A percentile compares a stretch with the other conserved stretches of the same genome.
phyloP scores from a whole-genome alignment of 169 alveolate species.

The Cryptosporidium sp. region DNA sequence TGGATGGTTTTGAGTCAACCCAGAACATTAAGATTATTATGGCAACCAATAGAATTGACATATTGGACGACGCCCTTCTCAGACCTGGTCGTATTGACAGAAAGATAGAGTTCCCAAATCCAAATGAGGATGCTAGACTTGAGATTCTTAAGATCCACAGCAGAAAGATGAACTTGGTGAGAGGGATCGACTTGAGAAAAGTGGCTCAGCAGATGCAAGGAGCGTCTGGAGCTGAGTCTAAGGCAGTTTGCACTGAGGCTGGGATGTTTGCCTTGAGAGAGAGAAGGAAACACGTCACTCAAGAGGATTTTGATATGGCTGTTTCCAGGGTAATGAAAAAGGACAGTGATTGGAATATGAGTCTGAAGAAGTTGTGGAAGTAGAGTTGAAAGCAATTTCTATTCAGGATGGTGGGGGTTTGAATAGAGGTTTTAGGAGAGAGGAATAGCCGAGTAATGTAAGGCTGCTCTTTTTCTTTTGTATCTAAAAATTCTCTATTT shows the following conservation, averaged over 20 bases:
- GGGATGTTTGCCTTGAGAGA: slow-evolving; percentile 99
- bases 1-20: slow-evolving; percentile 90
- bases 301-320: slow-evolving; percentile 97
- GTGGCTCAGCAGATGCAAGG: slow-evolving; percentile 96
- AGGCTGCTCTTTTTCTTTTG: not conserved
- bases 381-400: slow-evolving; percentile 52
- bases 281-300: slow-evolving; percentile 98
- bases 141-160: slow-evolving; percentile 97
- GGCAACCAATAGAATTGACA: slow-evolving; percentile 91
- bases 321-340: slow-evolving; percentile 96
- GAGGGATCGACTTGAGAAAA: slow-evolving; percentile 95
- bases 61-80: slow-evolving; percentile 88
- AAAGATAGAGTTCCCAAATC: slow-evolving; percentile 93
- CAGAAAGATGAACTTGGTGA: slow-evolving; percentile 95
- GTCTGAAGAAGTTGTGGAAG: slow-evolving; percentile 91
- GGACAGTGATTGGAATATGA: slow-evolving; percentile 91
- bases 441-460: not conserved
- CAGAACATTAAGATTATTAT: slow-evolving; percentile 87
- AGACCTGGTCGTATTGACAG: slow-evolving; percentile 97
- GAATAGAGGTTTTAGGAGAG: too few species aligned
- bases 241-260: slow-evolving; percentile 99
- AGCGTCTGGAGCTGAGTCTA: slow-evolving; percentile 98
- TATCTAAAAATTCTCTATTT: not conserved
- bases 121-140: slow-evolving; percentile 91
- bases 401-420: too few species aligned